Evolutionary conservation across 208 protist genomes (phyloP).

Genomic region (Acanthamoeba castellanii): DNA sequence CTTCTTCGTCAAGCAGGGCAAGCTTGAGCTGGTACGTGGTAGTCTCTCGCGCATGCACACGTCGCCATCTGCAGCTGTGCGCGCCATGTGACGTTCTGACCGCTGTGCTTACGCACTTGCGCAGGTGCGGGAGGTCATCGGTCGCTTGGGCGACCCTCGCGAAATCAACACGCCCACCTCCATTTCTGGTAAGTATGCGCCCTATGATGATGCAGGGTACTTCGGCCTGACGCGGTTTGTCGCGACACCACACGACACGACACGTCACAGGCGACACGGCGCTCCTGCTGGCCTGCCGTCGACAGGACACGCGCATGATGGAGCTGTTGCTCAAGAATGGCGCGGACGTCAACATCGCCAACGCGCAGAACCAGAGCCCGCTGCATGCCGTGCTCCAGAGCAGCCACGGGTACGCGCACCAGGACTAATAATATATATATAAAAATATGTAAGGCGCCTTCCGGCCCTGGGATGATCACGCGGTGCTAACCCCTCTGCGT

Average conservation of each 20-base stretch:
- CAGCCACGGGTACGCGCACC: neutral
- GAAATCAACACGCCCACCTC: neutral
- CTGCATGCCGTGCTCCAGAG: neutral
- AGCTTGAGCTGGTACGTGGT: neutral
- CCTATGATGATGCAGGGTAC: neutral
- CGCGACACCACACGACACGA: too few relatives aligned
- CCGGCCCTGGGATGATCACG: too few relatives aligned
- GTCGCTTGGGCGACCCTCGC: slow-evolving; percentile 2
- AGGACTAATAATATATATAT: neutral
- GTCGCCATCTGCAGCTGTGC: neutral
- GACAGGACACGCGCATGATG: slow-evolving; percentile 30
- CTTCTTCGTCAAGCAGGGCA: neutral
- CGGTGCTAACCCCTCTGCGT: too few relatives aligned
- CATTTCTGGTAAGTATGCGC: neutral
- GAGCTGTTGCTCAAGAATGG: slow-evolving; percentile 29
- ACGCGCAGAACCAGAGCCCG: neutral
- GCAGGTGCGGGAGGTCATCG: slow-evolving; percentile 12
- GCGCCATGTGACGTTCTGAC: neutral
- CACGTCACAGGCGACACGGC: neutral
- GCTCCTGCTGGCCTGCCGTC: neutral
- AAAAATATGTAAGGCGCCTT: neutral
- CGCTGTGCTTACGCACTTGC: neutral
- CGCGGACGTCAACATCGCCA: neutral
- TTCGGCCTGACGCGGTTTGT: neutral
- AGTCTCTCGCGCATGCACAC: neutral